Conservation (phyloP, 805 yeast genomes). For the Metschnikowia borealis region DNA sequence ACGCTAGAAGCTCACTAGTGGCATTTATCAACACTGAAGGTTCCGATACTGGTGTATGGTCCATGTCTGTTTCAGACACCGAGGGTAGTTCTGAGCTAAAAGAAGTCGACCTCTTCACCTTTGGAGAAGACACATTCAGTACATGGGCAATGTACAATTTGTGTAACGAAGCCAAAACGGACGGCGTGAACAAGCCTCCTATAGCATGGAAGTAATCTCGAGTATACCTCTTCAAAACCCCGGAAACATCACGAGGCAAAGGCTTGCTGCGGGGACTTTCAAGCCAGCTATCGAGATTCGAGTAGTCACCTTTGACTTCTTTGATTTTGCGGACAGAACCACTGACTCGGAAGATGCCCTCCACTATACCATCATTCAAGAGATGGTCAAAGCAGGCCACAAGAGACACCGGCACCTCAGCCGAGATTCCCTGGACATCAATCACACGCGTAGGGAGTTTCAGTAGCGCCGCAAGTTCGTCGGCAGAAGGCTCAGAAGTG, state of each 20-base stretch:
- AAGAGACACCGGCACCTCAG: conserved; percentile 19
- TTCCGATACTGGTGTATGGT: conserved; percentile 5
- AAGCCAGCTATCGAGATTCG: conserved; percentile 19
- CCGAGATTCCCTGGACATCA: background rate
- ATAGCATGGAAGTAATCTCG: conserved; percentile 15
- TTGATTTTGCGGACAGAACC: conserved; percentile 27
- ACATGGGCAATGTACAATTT: conserved; percentile 4
- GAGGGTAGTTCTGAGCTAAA: conserved; percentile 9
- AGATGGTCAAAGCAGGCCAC: conserved; percentile 21
- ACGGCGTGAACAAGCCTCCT: conserved; percentile 12
- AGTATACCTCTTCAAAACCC: conserved; percentile 23
- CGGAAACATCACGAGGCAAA: conserved; percentile 27
- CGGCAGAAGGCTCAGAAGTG: background rate
- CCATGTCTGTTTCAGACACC: conserved; percentile 6
- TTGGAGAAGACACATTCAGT: conserved; percentile 8
- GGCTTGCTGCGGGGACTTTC: conserved; percentile 10
- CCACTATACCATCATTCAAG: conserved; percentile 17
- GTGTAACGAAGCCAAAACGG: conserved; percentile 7
- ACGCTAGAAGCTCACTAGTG: conserved; percentile 12
- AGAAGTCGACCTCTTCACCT: conserved; percentile 10
- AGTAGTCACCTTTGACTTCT: conserved; percentile 18
- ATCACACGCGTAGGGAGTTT: background rate
- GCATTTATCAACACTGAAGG: conserved; percentile 8
- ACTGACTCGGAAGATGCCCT: conserved; percentile 31
- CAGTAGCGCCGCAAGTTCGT: conserved; percentile 2